Conservation (phyloP, 2,329 filamentous ascomycete genomes). For the Corniculantispora saksenae region DNA sequence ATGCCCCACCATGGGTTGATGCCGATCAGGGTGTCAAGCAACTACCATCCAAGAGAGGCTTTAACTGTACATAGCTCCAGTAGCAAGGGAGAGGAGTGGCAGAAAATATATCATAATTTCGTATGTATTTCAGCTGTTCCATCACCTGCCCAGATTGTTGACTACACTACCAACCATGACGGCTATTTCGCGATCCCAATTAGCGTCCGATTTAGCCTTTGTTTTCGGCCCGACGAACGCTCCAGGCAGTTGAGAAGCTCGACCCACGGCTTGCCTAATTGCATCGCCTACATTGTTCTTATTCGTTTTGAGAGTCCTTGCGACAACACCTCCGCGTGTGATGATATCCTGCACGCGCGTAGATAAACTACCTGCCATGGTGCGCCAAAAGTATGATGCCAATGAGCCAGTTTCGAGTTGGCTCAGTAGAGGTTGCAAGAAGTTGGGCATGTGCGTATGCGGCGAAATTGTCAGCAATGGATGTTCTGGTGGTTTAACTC, state of each 20-base stretch:
- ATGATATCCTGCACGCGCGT: conserved; percentile 82
- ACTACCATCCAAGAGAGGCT: not conserved
- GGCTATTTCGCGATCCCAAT: conserved; percentile 88
- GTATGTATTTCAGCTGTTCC: not conserved
- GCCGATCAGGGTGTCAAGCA: not conserved
- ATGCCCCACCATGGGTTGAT: conserved; percentile 8
- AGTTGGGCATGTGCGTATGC: conserved; percentile 43
- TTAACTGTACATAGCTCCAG: not conserved
- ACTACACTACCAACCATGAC: conserved; percentile 91
- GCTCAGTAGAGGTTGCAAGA: conserved; percentile 72
- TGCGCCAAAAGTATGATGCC: conserved; percentile 91
- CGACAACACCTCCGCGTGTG: conserved; percentile 78
- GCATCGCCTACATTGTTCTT: conserved; percentile 73
- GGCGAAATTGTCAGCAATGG: conserved; percentile 54
- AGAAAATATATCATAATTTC: no score
- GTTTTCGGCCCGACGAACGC: conserved; percentile 46
- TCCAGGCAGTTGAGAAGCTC: conserved; percentile 69
- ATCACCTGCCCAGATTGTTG: conserved; percentile 49
- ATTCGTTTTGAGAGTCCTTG: conserved; percentile 77
- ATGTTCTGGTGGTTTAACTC: conserved; percentile 67
- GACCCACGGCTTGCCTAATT: conserved; percentile 79
- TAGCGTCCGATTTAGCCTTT: conserved; percentile 48
- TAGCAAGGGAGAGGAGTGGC: not conserved
- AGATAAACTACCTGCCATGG: conserved; percentile 75
- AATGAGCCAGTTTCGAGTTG: conserved; percentile 86